Conservation (phyloP, 2,329 filamentous ascomycete genomes). For the Colletotrichum sp. region DNA sequence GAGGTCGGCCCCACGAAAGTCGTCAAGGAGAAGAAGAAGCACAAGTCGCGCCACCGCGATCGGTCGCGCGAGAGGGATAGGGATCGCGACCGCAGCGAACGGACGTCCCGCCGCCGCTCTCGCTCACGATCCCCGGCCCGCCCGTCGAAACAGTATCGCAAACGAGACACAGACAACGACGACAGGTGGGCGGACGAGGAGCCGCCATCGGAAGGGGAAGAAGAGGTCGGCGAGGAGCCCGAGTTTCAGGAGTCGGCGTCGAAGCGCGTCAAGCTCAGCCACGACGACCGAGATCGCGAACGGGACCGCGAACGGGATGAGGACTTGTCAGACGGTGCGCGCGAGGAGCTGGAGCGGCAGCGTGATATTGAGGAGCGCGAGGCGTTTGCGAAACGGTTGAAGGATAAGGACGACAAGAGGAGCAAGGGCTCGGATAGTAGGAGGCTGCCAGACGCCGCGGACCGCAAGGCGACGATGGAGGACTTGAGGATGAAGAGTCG, state of each 20-base stretch:
- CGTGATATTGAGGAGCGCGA: conserved; percentile 78
- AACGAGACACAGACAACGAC: conserved; percentile 51
- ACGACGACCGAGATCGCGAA: conserved; percentile 48
- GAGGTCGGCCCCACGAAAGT: conserved; percentile 62
- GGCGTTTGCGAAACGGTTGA: conserved; percentile 78
- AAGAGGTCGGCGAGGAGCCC: conserved; percentile 50
- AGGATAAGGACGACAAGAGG: conserved; percentile 71
- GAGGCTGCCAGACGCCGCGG: conserved; percentile 67
- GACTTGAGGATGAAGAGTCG: conserved; percentile 84
- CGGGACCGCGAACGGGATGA: conserved; percentile 28
- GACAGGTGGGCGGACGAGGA: conserved; percentile 86
- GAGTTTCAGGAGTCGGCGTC: conserved; percentile 73
- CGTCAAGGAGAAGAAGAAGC: conserved; percentile 54
- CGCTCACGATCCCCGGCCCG: conserved; percentile 39
- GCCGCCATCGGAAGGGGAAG: conserved; percentile 44
- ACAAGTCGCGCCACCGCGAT: conserved; percentile 39
- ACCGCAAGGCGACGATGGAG: conserved; percentile 74
- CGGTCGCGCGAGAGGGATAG: conserved; percentile 41
- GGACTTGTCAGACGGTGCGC: conserved; percentile 65
- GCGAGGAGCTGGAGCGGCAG: conserved; percentile 61
- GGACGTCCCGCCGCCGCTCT: conserved; percentile 25
- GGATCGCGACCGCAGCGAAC: conserved; percentile 30
- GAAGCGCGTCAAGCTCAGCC: conserved; percentile 71
- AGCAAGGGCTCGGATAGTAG: conserved; percentile 65
- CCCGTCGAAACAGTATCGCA: conserved; percentile 48